phyloP scores from a whole-genome alignment of 2,329 filamentous ascomycete species.

The Neonectria hederae region DNA sequence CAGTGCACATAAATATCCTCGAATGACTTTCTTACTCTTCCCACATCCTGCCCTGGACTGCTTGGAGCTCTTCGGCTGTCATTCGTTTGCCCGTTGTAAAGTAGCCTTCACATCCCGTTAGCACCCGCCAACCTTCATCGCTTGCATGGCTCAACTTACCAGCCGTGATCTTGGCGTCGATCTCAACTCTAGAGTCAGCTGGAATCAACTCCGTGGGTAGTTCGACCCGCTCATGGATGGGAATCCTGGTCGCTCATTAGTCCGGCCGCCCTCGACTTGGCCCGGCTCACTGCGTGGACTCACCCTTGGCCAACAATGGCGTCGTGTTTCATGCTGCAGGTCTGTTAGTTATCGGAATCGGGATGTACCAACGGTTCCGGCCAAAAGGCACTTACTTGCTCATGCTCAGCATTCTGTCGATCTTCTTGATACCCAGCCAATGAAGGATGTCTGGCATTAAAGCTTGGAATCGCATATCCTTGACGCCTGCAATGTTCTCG shows the following conservation, averaged over 20 bases:
- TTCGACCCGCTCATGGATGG: slow-evolving; percentile 88
- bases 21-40: slow-evolving; percentile 68
- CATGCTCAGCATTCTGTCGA: slow-evolving; percentile 98
- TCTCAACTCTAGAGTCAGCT: slow-evolving; percentile 95
- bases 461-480: slow-evolving; percentile 97
- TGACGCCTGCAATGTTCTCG: slow-evolving; percentile 98
- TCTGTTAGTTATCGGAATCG: slow-evolving; percentile 46
- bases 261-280: slow-evolving; percentile 2
- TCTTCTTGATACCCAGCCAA: slow-evolving; percentile 98
- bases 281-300: slow-evolving; percentile 39
- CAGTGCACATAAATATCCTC: slow-evolving; percentile 25
- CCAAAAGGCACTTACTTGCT: slow-evolving; percentile 74
- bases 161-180: slow-evolving; percentile 97
- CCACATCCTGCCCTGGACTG: slow-evolving; percentile 91
- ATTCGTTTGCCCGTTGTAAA: slow-evolving; percentile 91
- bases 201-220: slow-evolving; percentile 95
- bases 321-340: slow-evolving; percentile 84
- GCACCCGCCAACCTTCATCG: slow-evolving; percentile 20
- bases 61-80: slow-evolving; percentile 84
- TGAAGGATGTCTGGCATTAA: slow-evolving; percentile 98
- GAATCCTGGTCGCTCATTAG: slow-evolving; percentile 63
- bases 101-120: slow-evolving; percentile 59
- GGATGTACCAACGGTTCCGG: slow-evolving; percentile 22
- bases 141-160: slow-evolving; percentile 62
- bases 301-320: slow-evolving; percentile 85